A percentile compares a stretch with the other conserved stretches of the same genome.
These are phyloP conservation scores for Serpula lacrymans DNA, from an alignment of 768 basidiomycete species.

Conservation along the genomic window DNA sequence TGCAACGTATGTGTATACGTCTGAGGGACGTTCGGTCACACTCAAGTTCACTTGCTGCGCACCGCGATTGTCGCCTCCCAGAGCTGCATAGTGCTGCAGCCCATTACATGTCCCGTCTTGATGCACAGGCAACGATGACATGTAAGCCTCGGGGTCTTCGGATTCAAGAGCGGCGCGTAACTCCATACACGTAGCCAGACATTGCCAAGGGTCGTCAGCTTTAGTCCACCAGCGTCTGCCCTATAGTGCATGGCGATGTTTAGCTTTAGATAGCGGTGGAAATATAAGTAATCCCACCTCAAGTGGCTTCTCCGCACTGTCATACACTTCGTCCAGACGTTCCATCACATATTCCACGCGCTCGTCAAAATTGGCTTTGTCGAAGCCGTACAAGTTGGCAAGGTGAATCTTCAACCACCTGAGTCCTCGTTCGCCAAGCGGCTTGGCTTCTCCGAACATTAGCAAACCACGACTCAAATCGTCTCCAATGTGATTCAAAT, in stretches of 20 bases:
- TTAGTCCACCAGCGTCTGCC: slow-evolving; percentile 84
- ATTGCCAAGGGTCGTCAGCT: slow-evolving; percentile 98
- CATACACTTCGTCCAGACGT: slow-evolving; percentile 72
- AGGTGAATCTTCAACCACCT: slow-evolving; percentile 96
- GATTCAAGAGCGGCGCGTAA: slow-evolving; percentile 77
- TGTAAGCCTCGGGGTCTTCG: slow-evolving; percentile 51
- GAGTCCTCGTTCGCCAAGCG: slow-evolving; percentile 80
- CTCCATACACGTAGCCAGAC: slow-evolving; percentile 89
- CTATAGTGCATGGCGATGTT: slow-evolving; percentile 27
- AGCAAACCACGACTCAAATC: slow-evolving; percentile 88
- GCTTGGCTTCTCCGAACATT: slow-evolving; percentile 73
- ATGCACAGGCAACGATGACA: slow-evolving; percentile 83
- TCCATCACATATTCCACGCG: slow-evolving; percentile 77
- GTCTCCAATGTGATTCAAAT: slow-evolving; percentile 94
- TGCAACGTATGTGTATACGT: slow-evolving; percentile 93
- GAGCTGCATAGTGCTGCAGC: slow-evolving; percentile 96
- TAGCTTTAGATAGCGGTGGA: slow-evolving; percentile 3
- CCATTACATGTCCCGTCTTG: slow-evolving; percentile 99
- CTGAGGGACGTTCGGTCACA: slow-evolving; percentile 81
- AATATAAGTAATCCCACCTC: slow-evolving; percentile 39
- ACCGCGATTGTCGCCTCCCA: slow-evolving; percentile 88
- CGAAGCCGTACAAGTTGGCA: slow-evolving; percentile 89
- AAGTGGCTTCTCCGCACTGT: slow-evolving; percentile 79
- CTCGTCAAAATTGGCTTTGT: slow-evolving; percentile 93
- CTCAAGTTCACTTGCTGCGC: slow-evolving; percentile 91